A percentile compares a stretch with the other conserved stretches of the same genome.
These are phyloP conservation scores for Trifolium fragiferum DNA, from an alignment of 306 rosid species.

Conservation along the genomic window DNA sequence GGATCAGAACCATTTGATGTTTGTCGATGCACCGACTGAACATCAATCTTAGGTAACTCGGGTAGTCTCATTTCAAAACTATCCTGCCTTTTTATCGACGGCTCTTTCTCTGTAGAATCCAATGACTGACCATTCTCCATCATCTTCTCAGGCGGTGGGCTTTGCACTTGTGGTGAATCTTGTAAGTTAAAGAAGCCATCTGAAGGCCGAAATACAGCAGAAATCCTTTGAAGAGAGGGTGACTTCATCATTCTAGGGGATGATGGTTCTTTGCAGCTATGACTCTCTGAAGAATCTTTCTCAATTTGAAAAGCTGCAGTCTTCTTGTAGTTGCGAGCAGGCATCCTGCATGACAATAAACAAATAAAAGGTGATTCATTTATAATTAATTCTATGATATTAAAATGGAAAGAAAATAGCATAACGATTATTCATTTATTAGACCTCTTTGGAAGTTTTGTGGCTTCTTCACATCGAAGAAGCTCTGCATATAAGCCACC, in stretches of 20 bases:
- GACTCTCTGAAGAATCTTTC: conserved; percentile 90
- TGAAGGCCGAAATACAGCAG: conserved; percentile 63
- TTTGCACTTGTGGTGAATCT: conserved; percentile 79
- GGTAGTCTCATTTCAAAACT: conserved; percentile 98
- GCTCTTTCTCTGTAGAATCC: conserved; percentile 82
- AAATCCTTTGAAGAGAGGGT: conserved; percentile 90
- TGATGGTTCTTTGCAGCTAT: conserved; percentile 89
- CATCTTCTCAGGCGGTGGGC: conserved; percentile 93
- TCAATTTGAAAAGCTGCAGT: conserved; percentile 90
- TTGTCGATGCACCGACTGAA: conserved; percentile 73
- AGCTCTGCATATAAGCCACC: conserved; percentile 97
- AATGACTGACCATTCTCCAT: conserved; percentile 78
- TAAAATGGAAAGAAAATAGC: neutral
- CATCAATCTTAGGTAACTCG: conserved; percentile 92
- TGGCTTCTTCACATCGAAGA: conserved; percentile 94
- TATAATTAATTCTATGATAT: neutral
- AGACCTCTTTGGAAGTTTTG: conserved; percentile 98
- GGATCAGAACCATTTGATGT: conserved; percentile 90
- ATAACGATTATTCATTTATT: conserved; percentile 28
- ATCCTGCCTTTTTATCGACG: conserved; percentile 88
- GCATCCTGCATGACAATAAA: conserved; percentile 72
- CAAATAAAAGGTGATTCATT: conserved; percentile 24
- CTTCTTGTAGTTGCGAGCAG: conserved; percentile 87
- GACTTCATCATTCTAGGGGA: conserved; percentile 96
- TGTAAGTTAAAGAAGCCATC: conserved; percentile 74